Base-by-base conservation (phyloP, 345 rosid genomes). In the Hypericum perforatum region DNA sequence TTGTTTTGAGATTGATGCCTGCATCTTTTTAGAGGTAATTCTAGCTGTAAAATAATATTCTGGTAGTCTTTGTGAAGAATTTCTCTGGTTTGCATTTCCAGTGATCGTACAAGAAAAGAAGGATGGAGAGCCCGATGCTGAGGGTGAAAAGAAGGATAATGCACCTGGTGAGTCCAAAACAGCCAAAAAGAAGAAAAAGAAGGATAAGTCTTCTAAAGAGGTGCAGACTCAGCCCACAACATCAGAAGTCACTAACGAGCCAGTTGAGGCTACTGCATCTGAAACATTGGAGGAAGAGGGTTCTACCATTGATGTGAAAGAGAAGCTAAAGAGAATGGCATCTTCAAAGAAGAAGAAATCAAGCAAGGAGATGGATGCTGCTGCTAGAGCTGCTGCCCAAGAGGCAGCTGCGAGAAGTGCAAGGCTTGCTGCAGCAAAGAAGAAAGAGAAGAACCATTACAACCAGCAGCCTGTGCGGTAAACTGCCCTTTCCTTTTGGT, bases 401-500 rank as follows among this genome's bases (percentile, higher is more conserved):
- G 95, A 89, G 72, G 94, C 86, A 42, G 86, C 95, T 69, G 81
- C 79, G 5, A 78, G 82, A 65, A 76, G 63, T 53, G 91, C 85
- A 12, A 83, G 58, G 78, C 78, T 85, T 56, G 84, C 82, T 2
- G 87, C 90, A 29, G 84, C 94, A 12, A 32, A 16, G 14, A 83
- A 89, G 89, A 89, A 89, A 64, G 97, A 83, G 78, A 86, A 83
- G 84, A 81, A 69, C 52, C 85, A 83, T 67, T 82, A 82, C 69
- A 85, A 81, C 67, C 90, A 81, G 69, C 95, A 83, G 70, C 81
- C 95, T 0, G 80, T 75, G 32, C 32, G 32, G 56, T 13, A 46
- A 46, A 46, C 6, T 46, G 50, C 4, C 49, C 13, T 12, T 45
- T n/a, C 49, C 14, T 9, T 8, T 45, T 22, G 32, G 32, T 4